Base-by-base conservation (phyloP, 495 filamentous ascomycete species). In the Aspergillus wentii region DNA sequence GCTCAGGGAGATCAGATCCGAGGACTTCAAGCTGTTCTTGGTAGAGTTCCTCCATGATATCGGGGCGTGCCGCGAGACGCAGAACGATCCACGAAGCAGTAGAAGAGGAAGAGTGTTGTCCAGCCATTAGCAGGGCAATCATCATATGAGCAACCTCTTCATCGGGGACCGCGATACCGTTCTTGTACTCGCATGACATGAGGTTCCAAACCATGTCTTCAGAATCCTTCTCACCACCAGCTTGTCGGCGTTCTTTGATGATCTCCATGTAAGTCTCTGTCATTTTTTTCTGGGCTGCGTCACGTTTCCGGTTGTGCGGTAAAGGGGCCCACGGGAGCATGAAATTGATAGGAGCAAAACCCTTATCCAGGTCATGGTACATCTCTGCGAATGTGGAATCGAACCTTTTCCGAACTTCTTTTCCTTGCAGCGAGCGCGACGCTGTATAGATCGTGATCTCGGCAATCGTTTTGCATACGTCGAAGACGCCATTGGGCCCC, bases 181-280 rank as follows among this genome's bases (percentile, higher is more conserved):
- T 66, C 54, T 82, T 83, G 59, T 83, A 83, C 11, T 54, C 63
- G 57, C 69, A 78, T 21, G 63, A 65, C 79, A 82, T 83, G 30
- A 83, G 59, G 45, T 81, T 80, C 78, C 78, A 82, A 39, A 82
- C 77, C 79, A 83, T 83, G 44, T 82, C 78, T 46, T 79, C 69
- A 3, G 68, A 69, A 29, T 75, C 68, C 45, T 68, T 68, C 51
- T 74, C 54, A n/a, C 45, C 66, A 31, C 62, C 66, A n/a, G 58
- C 48, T 38, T 58, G 53, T 18, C 72, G 65, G 33, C 79, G 68
- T 44, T 70, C 57, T 33, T 66, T 55, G 52, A 83, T 77, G 36
- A 83, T 81, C 17, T 74, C 66, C 56, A 69, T 74, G 52, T 83
- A 83, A 7, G 71, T 71, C 37, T 74, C 52, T 4, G 75, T 68